Evolutionary conservation across 805 yeast species (phyloP), one percentile per base, ranked within the genome.

Genomic region (Ogataea sp.): DNA sequence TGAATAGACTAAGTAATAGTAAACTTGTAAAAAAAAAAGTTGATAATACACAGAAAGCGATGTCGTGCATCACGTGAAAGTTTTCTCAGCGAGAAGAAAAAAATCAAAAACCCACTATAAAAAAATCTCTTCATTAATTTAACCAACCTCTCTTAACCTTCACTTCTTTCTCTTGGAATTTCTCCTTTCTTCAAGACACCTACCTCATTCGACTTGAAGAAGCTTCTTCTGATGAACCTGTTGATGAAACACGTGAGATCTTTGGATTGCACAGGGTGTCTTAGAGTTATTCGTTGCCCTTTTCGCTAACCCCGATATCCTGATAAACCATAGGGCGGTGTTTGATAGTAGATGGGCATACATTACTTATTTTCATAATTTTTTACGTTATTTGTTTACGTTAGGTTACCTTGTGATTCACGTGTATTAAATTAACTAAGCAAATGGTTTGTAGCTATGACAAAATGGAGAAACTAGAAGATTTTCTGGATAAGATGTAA

Each of bases 291-390:
- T 15, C 6, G 14, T 24, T 45, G 56, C 62, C 61, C 51, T 56
- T 59, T 58, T 59, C 64, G 64, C 64, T 59, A 59, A 59, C 64
- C 57, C 64, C 58, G 56, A 43, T 47, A 49, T 56, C 49, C 26
- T 35, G 8, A 37, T 42, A n/a, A 31, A 30, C 54, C 49, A 55
- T 59, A 59, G 49, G 53, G 52, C 58, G 56, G 64, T 56, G 64
- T 59, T 59, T 59, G 64, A 59, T 59, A 59, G 64, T 59, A 59
- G 62, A 48, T 51, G 46, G 60, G 62, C 58, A 51, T 50, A 59
- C 59, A 59, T 51, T 34, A 33, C 14, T 34, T 17, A 11, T 8
- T n/a, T 13, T 31, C 16, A 16, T 14, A 9, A 28, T 15, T 20
- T 16, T 17, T 18, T 30, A n/a, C 4, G 11, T 30, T 30, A n/a